Conservation (phyloP, 257 asterid genomes). For the Mentha longifolia region DNA sequence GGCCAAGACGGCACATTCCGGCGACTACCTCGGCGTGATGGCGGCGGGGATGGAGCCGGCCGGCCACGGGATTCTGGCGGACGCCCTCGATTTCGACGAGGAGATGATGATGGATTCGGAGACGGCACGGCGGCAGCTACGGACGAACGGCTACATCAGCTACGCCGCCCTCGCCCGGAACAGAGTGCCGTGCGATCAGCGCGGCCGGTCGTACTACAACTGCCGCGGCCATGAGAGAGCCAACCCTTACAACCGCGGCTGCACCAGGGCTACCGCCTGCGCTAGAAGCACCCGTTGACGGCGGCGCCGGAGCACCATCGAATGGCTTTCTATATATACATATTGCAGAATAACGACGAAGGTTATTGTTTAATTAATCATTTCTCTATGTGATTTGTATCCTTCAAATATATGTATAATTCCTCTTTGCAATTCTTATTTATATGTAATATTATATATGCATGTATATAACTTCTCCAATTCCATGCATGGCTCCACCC, state of each 20-base stretch:
- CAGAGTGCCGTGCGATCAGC: constrained; percentile 44
- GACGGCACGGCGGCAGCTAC: constrained; percentile 40
- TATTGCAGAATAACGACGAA: no score
- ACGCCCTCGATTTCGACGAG: constrained; percentile 44
- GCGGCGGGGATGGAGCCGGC: constrained; percentile 18
- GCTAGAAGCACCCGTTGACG: constrained; percentile 33
- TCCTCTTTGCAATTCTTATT: no score
- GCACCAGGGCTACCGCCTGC: constrained; percentile 55
- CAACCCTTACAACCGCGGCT: constrained; percentile 55
- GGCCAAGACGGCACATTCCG: constrained; percentile 29
- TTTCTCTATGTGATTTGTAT: no score
- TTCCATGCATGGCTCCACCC: no score
- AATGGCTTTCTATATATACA: neutral
- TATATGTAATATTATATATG: no score
- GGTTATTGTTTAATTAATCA: no score
- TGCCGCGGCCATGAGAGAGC: constrained; percentile 38
- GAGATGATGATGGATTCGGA: constrained; percentile 59
- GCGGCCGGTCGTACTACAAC: constrained; percentile 58
- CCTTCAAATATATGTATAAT: no score
- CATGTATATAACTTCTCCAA: no score
- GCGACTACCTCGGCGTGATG: neutral
- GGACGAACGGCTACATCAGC: constrained; percentile 36
- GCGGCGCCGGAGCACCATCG: no score
- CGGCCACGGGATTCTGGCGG: constrained; percentile 27
- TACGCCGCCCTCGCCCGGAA: constrained; percentile 46